phyloP scores from a whole-genome alignment of 2,329 filamentous ascomycete genomes.

The Gaeumannomyces tritici region DNA sequence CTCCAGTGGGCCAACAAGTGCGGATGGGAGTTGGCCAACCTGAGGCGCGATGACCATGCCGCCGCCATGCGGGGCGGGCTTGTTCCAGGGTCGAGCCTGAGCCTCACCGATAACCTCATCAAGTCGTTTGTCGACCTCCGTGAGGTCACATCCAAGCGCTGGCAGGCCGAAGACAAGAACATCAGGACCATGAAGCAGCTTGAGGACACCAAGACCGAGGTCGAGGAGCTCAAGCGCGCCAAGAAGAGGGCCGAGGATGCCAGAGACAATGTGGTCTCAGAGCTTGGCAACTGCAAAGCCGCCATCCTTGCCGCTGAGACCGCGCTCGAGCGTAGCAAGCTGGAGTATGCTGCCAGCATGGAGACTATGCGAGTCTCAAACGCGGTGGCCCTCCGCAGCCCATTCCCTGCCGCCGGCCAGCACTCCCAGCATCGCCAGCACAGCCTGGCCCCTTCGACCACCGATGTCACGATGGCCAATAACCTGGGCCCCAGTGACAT shows the following conservation, averaged over 20 bases:
- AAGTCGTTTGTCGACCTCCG: neutral
- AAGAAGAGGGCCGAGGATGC: neutral
- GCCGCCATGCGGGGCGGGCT: neutral
- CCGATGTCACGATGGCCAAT: too few species aligned
- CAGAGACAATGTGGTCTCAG: neutral
- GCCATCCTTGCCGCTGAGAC: neutral
- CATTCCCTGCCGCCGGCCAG: too few species aligned
- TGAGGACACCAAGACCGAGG: neutral
- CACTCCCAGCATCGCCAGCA: too few species aligned
- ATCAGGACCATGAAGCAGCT: neutral
- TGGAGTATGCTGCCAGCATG: neutral
- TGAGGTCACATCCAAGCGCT: neutral
- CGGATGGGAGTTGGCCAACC: constrained; percentile 1
- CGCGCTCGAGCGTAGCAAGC: neutral
- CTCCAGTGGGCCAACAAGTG: neutral
- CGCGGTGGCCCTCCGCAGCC: neutral
- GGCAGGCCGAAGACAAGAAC: neutral
- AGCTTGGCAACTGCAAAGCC: constrained; percentile 3
- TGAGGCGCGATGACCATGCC: neutral
- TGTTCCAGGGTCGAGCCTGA: neutral
- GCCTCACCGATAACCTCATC: neutral
- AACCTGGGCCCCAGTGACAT: too few species aligned
- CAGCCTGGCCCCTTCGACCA: neutral
- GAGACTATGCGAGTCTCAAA: neutral
- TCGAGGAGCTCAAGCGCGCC: neutral